These are phyloP conservation scores for Microcyclospora pomicola DNA, from an alignment of 2,329 filamentous ascomycete species.

Conservation along the genomic window DNA sequence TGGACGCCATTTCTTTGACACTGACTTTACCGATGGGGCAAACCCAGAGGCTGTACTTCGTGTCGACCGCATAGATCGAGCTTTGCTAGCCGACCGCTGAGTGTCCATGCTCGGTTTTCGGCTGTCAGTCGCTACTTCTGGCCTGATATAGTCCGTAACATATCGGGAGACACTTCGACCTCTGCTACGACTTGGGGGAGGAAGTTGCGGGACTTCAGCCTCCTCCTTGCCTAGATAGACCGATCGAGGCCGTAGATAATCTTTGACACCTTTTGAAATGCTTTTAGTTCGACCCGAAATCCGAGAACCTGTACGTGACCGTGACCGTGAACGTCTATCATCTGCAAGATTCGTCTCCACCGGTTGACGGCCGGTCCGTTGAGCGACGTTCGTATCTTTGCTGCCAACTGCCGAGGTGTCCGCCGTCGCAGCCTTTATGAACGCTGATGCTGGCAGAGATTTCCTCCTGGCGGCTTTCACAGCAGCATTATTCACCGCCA, in stretches of 20 bases:
- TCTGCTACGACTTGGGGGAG: constrained; percentile 15
- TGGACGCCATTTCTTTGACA: constrained; percentile 4
- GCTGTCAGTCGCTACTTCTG: constrained; percentile 13
- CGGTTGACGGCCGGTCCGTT: no score
- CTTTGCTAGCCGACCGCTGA: constrained; percentile 15
- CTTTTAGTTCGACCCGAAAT: constrained; percentile 9
- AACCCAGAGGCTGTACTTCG: constrained; percentile 10
- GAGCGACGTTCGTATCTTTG: no score
- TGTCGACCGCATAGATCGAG: constrained; percentile 13
- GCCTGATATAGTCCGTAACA: constrained; percentile 17
- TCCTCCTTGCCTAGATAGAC: no score
- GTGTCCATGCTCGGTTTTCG: constrained; percentile 17
- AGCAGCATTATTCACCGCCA: no score
- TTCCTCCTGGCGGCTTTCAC: no score
- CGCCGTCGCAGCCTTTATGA: no score
- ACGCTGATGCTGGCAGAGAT: no score
- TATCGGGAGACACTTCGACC: constrained; percentile 23
- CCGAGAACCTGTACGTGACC: neutral
- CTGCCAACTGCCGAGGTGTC: no score
- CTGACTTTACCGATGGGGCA: constrained; percentile 2
- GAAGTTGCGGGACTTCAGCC: no score
- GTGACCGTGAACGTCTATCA: no score
- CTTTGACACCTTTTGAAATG: constrained; percentile 8
- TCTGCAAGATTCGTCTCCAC: no score
- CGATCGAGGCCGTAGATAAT: neutral